phyloP scores from a whole-genome alignment of 75 land plant species.

The Adiantum capillusveneris region DNA sequence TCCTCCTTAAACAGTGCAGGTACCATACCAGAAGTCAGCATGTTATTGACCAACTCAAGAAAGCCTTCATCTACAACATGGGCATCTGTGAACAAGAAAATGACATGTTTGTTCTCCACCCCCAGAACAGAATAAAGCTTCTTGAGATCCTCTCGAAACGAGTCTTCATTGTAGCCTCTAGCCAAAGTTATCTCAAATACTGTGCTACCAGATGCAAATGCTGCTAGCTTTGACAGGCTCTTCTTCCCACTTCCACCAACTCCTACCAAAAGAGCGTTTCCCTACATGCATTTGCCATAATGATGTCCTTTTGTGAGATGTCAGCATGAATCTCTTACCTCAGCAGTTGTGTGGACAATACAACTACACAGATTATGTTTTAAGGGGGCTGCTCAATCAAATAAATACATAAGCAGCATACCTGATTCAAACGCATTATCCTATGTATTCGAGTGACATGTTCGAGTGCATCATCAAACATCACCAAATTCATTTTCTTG shows the following conservation, averaged over 20 bases:
- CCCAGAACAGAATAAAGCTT: conserved; percentile 18
- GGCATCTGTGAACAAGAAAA: conserved; percentile 30
- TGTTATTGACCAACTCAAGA: conserved; percentile 31
- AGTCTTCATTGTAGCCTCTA: conserved; percentile 28
- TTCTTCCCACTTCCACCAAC: conserved; percentile 39
- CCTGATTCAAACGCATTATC: conserved; percentile 28
- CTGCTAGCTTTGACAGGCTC: conserved; percentile 24
- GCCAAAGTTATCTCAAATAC: conserved; percentile 28
- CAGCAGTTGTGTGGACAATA: no score
- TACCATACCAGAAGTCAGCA: conserved; percentile 41
- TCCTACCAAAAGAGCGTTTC: conserved; percentile 31
- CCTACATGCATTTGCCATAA: conserved; percentile 8
- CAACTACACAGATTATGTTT: no score
- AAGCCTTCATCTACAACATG: conserved; percentile 34
- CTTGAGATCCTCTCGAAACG: conserved; percentile 28
- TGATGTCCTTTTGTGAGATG: no score
- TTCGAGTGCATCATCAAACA: conserved; percentile 32
- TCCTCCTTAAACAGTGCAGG: conserved; percentile 34
- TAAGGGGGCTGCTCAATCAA: no score
- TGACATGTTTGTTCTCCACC: conserved; percentile 20
- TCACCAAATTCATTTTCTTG: conserved; percentile 32
- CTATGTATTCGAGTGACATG: conserved; percentile 31
- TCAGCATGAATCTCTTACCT: no score
- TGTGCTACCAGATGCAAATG: conserved; percentile 23
- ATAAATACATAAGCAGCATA: background rate